Base-by-base conservation (phyloP, 2,329 filamentous ascomycete species). In the Botrytis tulipae region DNA sequence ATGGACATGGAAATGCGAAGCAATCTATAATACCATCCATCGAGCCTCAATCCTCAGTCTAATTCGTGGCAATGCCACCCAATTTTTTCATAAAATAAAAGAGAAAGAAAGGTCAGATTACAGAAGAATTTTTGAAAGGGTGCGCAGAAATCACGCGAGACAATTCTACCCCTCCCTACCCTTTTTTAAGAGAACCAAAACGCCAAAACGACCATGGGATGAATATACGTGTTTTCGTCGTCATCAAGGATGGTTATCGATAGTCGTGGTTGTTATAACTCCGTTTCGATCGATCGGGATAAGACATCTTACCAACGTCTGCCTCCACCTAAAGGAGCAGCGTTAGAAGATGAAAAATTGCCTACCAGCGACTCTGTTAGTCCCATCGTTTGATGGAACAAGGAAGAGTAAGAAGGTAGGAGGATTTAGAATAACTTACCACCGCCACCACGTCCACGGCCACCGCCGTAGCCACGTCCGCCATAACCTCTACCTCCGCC, bases 281-380 rank as follows among this genome's bases (percentile, higher is more conserved):
- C 46, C 75, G 73, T 75, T 60, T 74, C 71, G 67, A 73, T 75
- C 54, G 42, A 48, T 65, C 29, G 51, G 63, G 62, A 61, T 69
- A 16, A 25, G 63, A 66, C 54, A 67, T 73, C 80, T 77, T 87
- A 90, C 88, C 88, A 90, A 81, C 87, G 86, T 79, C 87, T 85
- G 82, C 83, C 84, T 76, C 82, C 82, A 77, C 87, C 87, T 77
- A 90, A 82, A 72, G 87, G 87, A 77, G 88, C 88, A 78, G 84
- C 82, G 81, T 90, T 90, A 79, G 86, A 87, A 78, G 85, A 85
- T 81, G 87, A 87, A 82, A 84, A 89, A 76, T 86, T 84, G 79
- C 84, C 82, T 80, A 83, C 80, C 76, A 80, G 74, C 82, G 80
- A 75, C 79, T 79, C 76, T 32, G 78, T 80, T 80, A 82, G 78